Evolutionary conservation across 371 early-diverging fungal species (phyloP).

Genomic region (Mortierella sp.): DNA sequence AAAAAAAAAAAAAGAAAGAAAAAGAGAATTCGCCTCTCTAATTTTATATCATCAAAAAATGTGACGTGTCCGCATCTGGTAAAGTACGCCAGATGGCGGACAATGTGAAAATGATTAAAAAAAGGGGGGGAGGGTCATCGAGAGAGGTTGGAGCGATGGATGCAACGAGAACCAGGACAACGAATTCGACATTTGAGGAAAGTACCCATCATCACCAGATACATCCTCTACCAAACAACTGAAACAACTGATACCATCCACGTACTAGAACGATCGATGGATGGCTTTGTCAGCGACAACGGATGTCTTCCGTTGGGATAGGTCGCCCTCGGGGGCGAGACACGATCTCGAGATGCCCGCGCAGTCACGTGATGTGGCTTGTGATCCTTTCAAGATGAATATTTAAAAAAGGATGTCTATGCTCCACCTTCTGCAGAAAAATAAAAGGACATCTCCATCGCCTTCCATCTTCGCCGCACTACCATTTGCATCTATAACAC

Average conservation of each 20-base stretch:
- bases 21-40: not conserved
- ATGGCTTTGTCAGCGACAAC: slow-evolving; percentile 20
- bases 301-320: slow-evolving; percentile 15
- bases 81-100: not conserved
- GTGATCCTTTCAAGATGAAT: not conserved
- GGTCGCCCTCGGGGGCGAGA: not conserved
- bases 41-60: slow-evolving; percentile 9
- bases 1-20: slow-evolving; percentile 2
- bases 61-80: slow-evolving; percentile 20
- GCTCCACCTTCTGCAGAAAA: not conserved
- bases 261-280: slow-evolving; percentile 7
- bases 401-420: not conserved
- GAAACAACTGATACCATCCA: not conserved
- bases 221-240: not conserved
- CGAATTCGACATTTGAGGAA: not conserved
- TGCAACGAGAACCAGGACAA: not conserved
- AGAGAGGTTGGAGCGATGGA: not conserved
- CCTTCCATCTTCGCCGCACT: not conserved
- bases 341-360: no score
- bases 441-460: not conserved
- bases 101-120: not conserved
- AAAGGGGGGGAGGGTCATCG: slow-evolving; percentile 2
- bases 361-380: slow-evolving; percentile 15
- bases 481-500: not conserved
- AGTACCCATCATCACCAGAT: not conserved